Evolutionary conservation across 441 rosid species (phyloP).

Genomic region (Corymbia citriodora): DNA sequence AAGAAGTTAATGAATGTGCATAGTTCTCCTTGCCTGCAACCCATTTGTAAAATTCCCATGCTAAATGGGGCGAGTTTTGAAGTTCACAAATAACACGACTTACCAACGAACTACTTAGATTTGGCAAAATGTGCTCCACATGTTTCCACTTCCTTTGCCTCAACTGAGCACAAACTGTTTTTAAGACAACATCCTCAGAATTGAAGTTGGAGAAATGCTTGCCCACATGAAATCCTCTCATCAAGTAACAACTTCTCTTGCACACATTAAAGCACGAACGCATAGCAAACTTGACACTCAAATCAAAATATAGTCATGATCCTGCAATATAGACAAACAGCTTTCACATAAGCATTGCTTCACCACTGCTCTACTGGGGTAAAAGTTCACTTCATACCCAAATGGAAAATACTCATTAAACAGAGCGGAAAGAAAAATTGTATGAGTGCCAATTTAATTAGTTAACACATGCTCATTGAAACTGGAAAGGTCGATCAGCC

Average conservation of each 20-base stretch:
- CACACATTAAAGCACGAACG: constrained; percentile 19
- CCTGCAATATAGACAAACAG: constrained; percentile 4
- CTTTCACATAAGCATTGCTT: background rate
- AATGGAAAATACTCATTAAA: background rate
- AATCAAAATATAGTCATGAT: constrained; percentile 8
- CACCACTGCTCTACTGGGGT: background rate
- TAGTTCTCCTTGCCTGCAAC: constrained; percentile 16
- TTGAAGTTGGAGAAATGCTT: constrained; percentile 29
- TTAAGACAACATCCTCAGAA: constrained; percentile 40
- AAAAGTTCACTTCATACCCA: background rate
- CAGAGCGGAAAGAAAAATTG: background rate
- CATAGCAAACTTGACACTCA: constrained; percentile 22
- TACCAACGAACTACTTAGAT: constrained; percentile 34
- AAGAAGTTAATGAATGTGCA: constrained; percentile 27
- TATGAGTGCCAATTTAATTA: background rate
- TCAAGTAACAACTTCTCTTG: constrained; percentile 19
- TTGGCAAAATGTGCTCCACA: constrained; percentile 34
- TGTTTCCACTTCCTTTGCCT: constrained; percentile 56
- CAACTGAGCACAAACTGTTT: constrained; percentile 51
- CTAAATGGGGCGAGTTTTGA: constrained; percentile 43
- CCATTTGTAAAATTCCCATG: constrained; percentile 59
- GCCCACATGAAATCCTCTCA: constrained; percentile 41
- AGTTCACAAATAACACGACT: constrained; percentile 48
- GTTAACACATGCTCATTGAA: background rate
- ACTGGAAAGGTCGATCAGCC: background rate